These are phyloP conservation scores for Talaromyces islandicus DNA, from an alignment of 2,329 filamentous ascomycete species.

Conservation along the genomic window DNA sequence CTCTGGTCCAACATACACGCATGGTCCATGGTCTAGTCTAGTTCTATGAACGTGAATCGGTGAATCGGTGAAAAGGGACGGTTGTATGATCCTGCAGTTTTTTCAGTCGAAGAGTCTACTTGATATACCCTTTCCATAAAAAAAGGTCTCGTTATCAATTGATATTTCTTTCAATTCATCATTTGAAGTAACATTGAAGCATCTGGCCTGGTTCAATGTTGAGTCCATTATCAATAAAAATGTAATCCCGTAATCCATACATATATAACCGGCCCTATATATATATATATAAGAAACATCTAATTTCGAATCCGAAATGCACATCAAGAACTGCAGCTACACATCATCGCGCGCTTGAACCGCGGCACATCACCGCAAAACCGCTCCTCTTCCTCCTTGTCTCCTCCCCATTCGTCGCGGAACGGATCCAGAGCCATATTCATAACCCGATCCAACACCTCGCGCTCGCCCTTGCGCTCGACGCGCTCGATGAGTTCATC, in stretches of 20 bases:
- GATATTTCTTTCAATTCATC: neutral
- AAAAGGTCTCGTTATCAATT: no score
- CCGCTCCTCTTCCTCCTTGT: slow-evolving; percentile 69
- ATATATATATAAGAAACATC: neutral
- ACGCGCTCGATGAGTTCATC: slow-evolving; percentile 89
- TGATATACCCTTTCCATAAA: neutral
- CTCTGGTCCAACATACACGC: neutral
- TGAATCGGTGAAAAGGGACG: slow-evolving; percentile 1
- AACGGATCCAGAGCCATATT: slow-evolving; percentile 81
- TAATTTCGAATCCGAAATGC: neutral
- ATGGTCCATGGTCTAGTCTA: neutral
- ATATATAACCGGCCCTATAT: neutral
- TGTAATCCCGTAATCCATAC: neutral
- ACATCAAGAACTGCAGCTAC: slow-evolving; percentile 78
- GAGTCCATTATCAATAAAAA: no score
- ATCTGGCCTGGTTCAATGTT: no score
- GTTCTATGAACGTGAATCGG: neutral
- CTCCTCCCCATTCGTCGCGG: slow-evolving; percentile 58
- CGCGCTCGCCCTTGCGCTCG: slow-evolving; percentile 74
- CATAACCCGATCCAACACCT: slow-evolving; percentile 72
- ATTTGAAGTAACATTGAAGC: no score
- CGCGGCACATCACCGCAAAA: slow-evolving; percentile 83
- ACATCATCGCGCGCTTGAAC: slow-evolving; percentile 75
- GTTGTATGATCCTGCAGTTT: neutral
- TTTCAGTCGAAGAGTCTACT: neutral